These are phyloP conservation scores for Penicillium paneum DNA, from an alignment of 2,329 filamentous ascomycete species.

Conservation along the genomic window DNA sequence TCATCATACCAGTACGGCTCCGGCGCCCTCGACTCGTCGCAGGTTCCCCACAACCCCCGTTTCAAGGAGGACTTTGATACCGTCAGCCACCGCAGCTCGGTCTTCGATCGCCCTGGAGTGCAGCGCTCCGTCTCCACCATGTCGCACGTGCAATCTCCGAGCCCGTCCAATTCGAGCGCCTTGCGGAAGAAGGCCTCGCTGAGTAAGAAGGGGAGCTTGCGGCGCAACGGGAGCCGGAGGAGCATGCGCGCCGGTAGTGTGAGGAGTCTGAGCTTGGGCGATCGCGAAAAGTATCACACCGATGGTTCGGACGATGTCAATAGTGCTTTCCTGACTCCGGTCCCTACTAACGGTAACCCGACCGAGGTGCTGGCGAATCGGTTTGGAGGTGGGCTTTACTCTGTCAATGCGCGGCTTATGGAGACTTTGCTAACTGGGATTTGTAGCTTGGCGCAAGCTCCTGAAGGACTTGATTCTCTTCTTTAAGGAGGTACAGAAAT, in stretches of 20 bases:
- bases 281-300: constrained; percentile 50
- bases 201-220: constrained; percentile 68
- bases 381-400: constrained; percentile 67
- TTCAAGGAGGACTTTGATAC: constrained; percentile 41
- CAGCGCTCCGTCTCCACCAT: constrained; percentile 43
- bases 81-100: constrained; percentile 35
- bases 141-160: constrained; percentile 40
- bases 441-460: constrained; percentile 83
- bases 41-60: constrained; percentile 35
- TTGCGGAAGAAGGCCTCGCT: constrained; percentile 86
- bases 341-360: constrained; percentile 81
- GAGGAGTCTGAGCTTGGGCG: constrained; percentile 70
- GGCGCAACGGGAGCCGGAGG: constrained; percentile 73
- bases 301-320: constrained; percentile 61
- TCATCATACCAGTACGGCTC: constrained; percentile 39
- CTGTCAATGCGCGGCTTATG: neutral
- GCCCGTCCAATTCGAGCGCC: constrained; percentile 61
- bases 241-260: constrained; percentile 86
- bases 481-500: constrained; percentile 84
- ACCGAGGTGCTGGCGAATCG: constrained; percentile 83
- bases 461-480: constrained; percentile 92
- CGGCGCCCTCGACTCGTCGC: constrained; percentile 31
- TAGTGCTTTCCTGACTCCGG: constrained; percentile 84
- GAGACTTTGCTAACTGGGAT: constrained; percentile 1
- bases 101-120: constrained; percentile 32